Percentiles rank a stretch among this genome's conserved stretches.
Conservation (phyloP, 2,329 filamentous ascomycete genomes). For the Fusarium abutilonis region DNA sequence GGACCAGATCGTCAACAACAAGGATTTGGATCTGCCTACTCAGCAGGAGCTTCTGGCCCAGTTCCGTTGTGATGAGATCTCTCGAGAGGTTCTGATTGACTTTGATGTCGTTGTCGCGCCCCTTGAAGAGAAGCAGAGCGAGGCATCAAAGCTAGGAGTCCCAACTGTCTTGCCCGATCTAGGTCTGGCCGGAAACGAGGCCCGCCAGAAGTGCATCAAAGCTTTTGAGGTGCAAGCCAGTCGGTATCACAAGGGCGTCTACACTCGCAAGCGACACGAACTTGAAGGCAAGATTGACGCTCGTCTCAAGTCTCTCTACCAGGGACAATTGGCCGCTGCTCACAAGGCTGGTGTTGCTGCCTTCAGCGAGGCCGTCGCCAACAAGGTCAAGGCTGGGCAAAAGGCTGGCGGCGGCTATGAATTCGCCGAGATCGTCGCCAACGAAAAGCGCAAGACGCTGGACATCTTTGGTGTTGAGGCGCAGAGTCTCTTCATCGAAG, state of each 20-base stretch:
- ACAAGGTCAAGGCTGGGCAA: conserved; percentile 88
- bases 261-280: conserved; percentile 83
- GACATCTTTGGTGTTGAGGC: conserved; percentile 81
- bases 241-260: conserved; percentile 96
- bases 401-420: conserved; percentile 92
- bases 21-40: conserved; percentile 94
- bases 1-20: conserved; percentile 99
- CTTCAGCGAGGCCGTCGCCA: conserved; percentile 88
- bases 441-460: conserved; percentile 81
- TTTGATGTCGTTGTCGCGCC: conserved; percentile 87
- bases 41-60: conserved; percentile 97
- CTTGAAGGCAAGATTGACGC: conserved; percentile 86
- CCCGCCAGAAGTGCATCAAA: conserved; percentile 77
- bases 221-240: conserved; percentile 92
- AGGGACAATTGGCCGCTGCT: conserved; percentile 85
- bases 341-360: conserved; percentile 87
- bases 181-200: conserved; percentile 75
- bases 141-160: conserved; percentile 76
- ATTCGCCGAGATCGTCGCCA: conserved; percentile 90
- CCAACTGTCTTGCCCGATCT: conserved; percentile 78
- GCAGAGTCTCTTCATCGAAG: conserved; percentile 77
- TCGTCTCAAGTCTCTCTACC: conserved; percentile 87
- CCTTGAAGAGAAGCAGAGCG: conserved; percentile 85
- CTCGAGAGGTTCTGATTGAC: conserved; percentile 82
- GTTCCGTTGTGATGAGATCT: conserved; percentile 97